These are phyloP conservation scores for Huntiella savannae DNA, from an alignment of 2,329 filamentous ascomycete genomes.

Conservation along the genomic window DNA sequence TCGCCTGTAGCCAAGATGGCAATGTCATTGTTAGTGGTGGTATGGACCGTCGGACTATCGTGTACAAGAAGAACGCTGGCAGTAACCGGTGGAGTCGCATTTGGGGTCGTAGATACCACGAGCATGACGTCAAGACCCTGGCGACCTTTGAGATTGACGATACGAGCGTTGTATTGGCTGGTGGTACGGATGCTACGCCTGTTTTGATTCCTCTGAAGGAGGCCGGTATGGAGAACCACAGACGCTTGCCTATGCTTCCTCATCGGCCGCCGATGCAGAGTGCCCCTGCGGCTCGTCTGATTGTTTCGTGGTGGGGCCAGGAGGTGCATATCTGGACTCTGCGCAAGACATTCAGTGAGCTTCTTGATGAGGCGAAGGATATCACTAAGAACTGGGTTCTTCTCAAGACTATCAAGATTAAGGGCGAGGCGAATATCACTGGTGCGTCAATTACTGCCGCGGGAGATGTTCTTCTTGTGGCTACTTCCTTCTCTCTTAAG, in stretches of 20 bases:
- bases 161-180: conserved; percentile 76
- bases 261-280: conserved; percentile 57
- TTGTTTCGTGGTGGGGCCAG: conserved; percentile 84
- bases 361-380: conserved; percentile 26
- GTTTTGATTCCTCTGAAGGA: conserved; percentile 57
- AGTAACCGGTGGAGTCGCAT: conserved; percentile 62
- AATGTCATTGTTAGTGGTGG: conserved; percentile 72
- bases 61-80: conserved; percentile 51
- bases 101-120: conserved; percentile 72
- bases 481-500: conserved; percentile 57
- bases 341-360: conserved; percentile 25
- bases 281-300: conserved; percentile 50
- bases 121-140: conserved; percentile 90
- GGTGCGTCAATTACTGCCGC: conserved; percentile 52
- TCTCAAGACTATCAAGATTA: conserved; percentile 47
- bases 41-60: conserved; percentile 72
- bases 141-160: conserved; percentile 69
- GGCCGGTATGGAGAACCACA: conserved; percentile 65
- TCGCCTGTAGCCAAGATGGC: conserved; percentile 68
- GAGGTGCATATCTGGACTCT: conserved; percentile 68
- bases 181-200: conserved; percentile 74
- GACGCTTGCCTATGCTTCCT: conserved; percentile 65
- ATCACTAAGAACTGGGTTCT: conserved; percentile 40
- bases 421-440: conserved; percentile 67
- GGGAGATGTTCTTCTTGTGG: conserved; percentile 55